These are phyloP conservation scores for Chlamydomonas incerta DNA, from an alignment of 139 green algal genomes.

Conservation along the genomic window DNA sequence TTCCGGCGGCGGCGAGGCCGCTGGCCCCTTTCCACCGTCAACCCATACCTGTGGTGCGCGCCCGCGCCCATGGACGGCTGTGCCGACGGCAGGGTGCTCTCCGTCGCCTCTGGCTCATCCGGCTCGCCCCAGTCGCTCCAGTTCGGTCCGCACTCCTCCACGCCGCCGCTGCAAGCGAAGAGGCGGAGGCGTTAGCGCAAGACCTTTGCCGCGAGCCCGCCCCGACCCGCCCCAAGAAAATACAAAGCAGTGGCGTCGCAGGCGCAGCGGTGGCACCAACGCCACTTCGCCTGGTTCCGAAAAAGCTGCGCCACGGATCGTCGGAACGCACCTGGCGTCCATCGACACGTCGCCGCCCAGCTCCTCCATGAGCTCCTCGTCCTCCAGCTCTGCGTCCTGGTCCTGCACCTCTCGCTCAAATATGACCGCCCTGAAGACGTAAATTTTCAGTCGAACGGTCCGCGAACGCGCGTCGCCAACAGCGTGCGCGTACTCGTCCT, in stretches of 20 bases:
- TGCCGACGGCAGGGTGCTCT: background rate
- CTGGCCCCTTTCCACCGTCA: no score
- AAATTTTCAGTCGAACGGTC: slow-evolving; percentile 78
- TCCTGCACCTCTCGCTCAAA: slow-evolving; percentile 38
- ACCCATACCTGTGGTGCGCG: background rate
- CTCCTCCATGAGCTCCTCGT: slow-evolving; percentile 6
- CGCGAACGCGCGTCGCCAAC: slow-evolving; percentile 62
- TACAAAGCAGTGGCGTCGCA: no score
- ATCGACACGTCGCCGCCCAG: background rate
- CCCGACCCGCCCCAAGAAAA: no score
- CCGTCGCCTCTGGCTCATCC: slow-evolving; percentile 11
- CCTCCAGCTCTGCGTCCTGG: slow-evolving; percentile 17
- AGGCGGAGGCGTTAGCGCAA: background rate
- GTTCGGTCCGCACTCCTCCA: background rate
- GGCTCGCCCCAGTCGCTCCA: slow-evolving; percentile 18
- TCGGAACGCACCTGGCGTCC: background rate
- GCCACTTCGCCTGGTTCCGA: no score
- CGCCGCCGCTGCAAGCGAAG: background rate
- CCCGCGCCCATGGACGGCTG: slow-evolving; percentile 6
- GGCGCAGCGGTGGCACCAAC: no score
- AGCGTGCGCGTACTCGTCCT: slow-evolving; percentile 67
- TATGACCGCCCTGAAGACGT: slow-evolving; percentile 61
- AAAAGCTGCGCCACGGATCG: no score
- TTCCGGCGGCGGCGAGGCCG: no score
- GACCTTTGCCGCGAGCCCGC: no score